These are phyloP conservation scores for Pichia sp. DNA, from an alignment of 1,139 yeast genomes.

Conservation along the genomic window DNA sequence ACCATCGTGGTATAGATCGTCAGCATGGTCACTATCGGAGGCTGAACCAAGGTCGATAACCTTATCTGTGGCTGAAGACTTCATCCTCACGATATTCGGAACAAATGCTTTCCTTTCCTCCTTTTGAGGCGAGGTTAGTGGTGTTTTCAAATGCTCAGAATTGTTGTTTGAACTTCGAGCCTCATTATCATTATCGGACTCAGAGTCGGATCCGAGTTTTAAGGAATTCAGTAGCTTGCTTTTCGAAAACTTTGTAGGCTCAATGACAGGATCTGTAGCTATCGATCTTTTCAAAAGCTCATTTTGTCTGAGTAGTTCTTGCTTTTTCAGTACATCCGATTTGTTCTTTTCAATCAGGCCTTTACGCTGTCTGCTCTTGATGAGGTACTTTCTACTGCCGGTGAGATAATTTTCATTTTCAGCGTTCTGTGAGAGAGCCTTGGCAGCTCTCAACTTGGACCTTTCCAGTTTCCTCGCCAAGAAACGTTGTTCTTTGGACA, in stretches of 20 bases:
- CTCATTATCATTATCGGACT: conserved; percentile 22
- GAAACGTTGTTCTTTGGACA: conserved; percentile 27
- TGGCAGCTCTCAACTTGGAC: conserved; percentile 16
- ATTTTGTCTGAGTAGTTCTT: conserved; percentile 23
- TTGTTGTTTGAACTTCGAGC: not conserved
- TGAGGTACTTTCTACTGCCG: not conserved
- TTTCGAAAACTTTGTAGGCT: conserved; percentile 23
- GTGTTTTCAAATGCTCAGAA: not conserved
- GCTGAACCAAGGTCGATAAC: conserved; percentile 5
- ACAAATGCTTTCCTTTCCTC: not conserved
- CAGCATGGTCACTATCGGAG: conserved; percentile 4
- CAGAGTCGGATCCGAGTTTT: conserved; percentile 21
- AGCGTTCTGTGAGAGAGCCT: not conserved
- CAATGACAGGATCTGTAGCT: conserved; percentile 17
- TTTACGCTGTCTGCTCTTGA: conserved; percentile 3
- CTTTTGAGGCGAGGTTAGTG: conserved; percentile 4
- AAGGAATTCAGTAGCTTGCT: conserved; percentile 19
- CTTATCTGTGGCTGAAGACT: not conserved
- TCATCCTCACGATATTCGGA: not conserved
- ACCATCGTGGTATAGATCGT: conserved; percentile 1
- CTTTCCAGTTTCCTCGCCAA: conserved; percentile 25
- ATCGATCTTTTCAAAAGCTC: conserved; percentile 24
- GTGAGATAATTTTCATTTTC: not conserved
- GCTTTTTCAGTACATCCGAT: conserved; percentile 12
- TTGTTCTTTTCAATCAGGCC: conserved; percentile 9